Percentiles rank a stretch among this genome's conserved stretches.
Evolutionary conservation across 2,329 filamentous ascomycete genomes (phyloP).

Genomic region (Ophiocordyceps robertsii): DNA sequence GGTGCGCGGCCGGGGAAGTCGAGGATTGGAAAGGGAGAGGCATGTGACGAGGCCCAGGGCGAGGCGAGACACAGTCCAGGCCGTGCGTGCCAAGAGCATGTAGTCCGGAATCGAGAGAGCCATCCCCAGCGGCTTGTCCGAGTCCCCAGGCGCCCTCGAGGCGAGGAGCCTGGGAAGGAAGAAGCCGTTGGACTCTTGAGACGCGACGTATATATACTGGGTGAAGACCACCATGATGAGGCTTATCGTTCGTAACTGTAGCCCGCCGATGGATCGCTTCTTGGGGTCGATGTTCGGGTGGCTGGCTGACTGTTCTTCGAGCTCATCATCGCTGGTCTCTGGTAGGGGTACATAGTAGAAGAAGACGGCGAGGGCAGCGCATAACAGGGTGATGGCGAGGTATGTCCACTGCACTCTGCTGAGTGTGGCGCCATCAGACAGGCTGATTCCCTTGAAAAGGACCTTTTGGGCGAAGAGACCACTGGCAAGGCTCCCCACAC

Average conservation of each 20-base stretch:
- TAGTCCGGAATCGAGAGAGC: conserved; percentile 47
- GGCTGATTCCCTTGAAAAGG: conserved; percentile 49
- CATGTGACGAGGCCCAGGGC: conserved; percentile 51
- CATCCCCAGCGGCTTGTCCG: conserved; percentile 28
- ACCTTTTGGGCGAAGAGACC: conserved; percentile 60
- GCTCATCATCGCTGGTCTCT: conserved; percentile 44
- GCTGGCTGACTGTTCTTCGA: conserved; percentile 29
- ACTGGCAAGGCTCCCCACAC: conserved; percentile 58
- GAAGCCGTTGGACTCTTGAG: conserved; percentile 53
- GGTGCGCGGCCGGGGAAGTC: conserved; percentile 52
- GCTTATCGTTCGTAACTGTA: conserved; percentile 40
- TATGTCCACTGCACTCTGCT: conserved; percentile 77
- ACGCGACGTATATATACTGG: conserved; percentile 68
- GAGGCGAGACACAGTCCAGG: conserved; percentile 64
- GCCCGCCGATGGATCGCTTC: conserved; percentile 32
- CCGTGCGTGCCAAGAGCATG: conserved; percentile 56
- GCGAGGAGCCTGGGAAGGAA: conserved; percentile 42
- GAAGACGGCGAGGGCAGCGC: conserved; percentile 54
- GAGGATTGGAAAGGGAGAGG: conserved; percentile 29
- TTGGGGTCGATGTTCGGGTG: conserved; percentile 35
- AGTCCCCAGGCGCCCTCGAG: conserved; percentile 17
- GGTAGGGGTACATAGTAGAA: conserved; percentile 57
- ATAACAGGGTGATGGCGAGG: conserved; percentile 64
- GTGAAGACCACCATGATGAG: conserved; percentile 60
- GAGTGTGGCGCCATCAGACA: conserved; percentile 31